These are phyloP conservation scores for Eremothecium gossypii DNA, from an alignment of 1,139 yeast species.

Conservation along the genomic window DNA sequence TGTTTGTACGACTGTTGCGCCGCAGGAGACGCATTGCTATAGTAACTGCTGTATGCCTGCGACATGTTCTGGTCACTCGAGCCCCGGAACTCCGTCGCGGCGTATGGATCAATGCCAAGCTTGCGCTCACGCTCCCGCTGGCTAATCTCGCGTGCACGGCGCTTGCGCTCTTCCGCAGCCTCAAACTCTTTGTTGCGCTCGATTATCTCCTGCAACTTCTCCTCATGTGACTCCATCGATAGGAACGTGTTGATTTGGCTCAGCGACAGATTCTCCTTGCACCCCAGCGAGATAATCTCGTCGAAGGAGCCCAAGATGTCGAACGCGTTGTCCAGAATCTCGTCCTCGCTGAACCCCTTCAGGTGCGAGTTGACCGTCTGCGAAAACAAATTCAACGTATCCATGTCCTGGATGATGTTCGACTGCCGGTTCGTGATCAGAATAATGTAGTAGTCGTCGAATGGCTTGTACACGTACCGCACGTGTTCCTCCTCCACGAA, in stretches of 20 bases:
- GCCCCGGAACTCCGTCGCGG: constrained; percentile 13
- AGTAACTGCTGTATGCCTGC: constrained; percentile 30
- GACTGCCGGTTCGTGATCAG: constrained; percentile 86
- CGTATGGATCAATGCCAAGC: constrained; percentile 25
- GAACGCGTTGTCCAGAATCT: constrained; percentile 75
- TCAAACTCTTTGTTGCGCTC: constrained; percentile 95
- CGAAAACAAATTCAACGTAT: constrained; percentile 78
- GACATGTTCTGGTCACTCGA: constrained; percentile 27
- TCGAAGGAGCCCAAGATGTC: constrained; percentile 89
- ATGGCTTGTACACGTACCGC: constrained; percentile 91
- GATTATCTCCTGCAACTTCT: constrained; percentile 94
- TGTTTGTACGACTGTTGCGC: constrained; percentile 32
- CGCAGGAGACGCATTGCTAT: constrained; percentile 31
- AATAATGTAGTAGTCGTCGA: constrained; percentile 89
- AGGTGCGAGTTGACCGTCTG: constrained; percentile 72
- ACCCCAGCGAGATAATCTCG: constrained; percentile 84
- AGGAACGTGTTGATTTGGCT: constrained; percentile 81
- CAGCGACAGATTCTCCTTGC: constrained; percentile 75
- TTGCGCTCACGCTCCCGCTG: constrained; percentile 72
- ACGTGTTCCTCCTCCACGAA: constrained; percentile 90
- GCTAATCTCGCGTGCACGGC: constrained; percentile 91
- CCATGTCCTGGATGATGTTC: constrained; percentile 89
- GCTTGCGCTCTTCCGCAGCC: constrained; percentile 94
- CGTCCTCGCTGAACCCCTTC: constrained; percentile 70
- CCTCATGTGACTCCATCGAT: constrained; percentile 98